Percentiles rank a stretch among this genome's conserved stretches.
Evolutionary conservation across 106 monocot species (phyloP).

Genomic region (Dendrobium chrysotoxum): DNA sequence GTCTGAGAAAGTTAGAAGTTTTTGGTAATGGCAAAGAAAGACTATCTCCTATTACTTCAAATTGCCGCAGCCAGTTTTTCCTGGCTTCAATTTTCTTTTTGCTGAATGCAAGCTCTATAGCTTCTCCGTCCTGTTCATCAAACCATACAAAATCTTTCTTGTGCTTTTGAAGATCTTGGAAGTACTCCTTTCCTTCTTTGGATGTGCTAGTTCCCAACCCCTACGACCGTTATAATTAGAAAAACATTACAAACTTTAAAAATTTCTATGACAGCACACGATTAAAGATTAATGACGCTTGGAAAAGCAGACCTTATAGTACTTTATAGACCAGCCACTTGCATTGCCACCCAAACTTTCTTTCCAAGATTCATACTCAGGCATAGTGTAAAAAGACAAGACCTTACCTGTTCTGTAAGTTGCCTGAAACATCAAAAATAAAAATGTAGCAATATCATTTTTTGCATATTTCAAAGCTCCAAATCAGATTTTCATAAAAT

Average conservation of each 20-base stretch:
- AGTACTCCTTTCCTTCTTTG: constrained; percentile 88
- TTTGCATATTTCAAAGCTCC: not conserved
- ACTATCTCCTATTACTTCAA: constrained; percentile 44
- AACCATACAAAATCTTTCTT: constrained; percentile 83
- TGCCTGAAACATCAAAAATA: constrained; percentile 39
- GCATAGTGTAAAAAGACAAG: constrained; percentile 82
- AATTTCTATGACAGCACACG: not conserved
- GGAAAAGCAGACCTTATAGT: constrained; percentile 75
- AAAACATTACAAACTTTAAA: not conserved
- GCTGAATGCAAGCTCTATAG: constrained; percentile 93
- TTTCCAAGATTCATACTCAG: constrained; percentile 95
- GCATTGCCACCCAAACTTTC: constrained; percentile 67
- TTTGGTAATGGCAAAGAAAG: not conserved
- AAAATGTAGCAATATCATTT: not conserved
- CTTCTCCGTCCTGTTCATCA: constrained; percentile 76
- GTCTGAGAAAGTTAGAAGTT: not conserved
- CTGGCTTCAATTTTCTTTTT: constrained; percentile 94
- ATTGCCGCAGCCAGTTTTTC: constrained; percentile 91
- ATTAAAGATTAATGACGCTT: not conserved
- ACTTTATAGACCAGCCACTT: constrained; percentile 79
- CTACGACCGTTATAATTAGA: constrained; percentile 15
- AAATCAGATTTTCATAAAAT: not conserved
- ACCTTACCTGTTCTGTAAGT: constrained; percentile 44
- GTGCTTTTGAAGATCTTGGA: constrained; percentile 54
- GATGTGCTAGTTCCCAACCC: constrained; percentile 94